A percentile compares a stretch with the other conserved stretches of the same genome.
Evolutionary conservation across 2,329 filamentous ascomycete species (phyloP).

Genomic region (Colletotrichum salicis): DNA sequence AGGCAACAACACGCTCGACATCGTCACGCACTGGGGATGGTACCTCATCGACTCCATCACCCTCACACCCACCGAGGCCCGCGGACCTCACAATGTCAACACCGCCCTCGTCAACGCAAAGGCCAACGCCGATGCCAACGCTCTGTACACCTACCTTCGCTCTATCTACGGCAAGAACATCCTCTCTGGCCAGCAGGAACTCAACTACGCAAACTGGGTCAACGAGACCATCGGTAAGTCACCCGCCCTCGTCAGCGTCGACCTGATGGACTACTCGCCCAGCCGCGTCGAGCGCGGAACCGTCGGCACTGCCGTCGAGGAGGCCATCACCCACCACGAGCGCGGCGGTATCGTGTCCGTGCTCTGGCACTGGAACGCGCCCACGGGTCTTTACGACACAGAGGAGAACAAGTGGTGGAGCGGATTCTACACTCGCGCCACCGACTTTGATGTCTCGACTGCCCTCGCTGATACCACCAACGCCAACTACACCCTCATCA

Average conservation of each 20-base stretch:
- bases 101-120: conserved; percentile 50
- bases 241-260: conserved; percentile 56
- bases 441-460: conserved; percentile 57
- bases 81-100: conserved; percentile 52
- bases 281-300: conserved; percentile 55
- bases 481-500: conserved; percentile 58
- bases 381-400: conserved; percentile 58
- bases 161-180: conserved; percentile 58
- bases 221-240: conserved; percentile 56
- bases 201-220: conserved; percentile 55
- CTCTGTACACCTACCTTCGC: conserved; percentile 53
- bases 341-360: conserved; percentile 59
- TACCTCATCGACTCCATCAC: conserved; percentile 58
- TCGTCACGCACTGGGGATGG: conserved; percentile 61
- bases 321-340: conserved; percentile 55
- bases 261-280: conserved; percentile 61
- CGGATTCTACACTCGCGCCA: conserved; percentile 62
- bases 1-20: conserved; percentile 56
- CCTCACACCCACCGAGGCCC: conserved; percentile 47
- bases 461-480: conserved; percentile 54
- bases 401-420: conserved; percentile 57
- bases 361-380: conserved; percentile 61
- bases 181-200: conserved; percentile 60
- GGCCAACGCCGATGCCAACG: conserved; percentile 48
- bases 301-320: conserved; percentile 54